These are phyloP conservation scores for Sorghum bicolor DNA, from an alignment of 176 grass and related monocot species.

Conservation along the genomic window DNA sequence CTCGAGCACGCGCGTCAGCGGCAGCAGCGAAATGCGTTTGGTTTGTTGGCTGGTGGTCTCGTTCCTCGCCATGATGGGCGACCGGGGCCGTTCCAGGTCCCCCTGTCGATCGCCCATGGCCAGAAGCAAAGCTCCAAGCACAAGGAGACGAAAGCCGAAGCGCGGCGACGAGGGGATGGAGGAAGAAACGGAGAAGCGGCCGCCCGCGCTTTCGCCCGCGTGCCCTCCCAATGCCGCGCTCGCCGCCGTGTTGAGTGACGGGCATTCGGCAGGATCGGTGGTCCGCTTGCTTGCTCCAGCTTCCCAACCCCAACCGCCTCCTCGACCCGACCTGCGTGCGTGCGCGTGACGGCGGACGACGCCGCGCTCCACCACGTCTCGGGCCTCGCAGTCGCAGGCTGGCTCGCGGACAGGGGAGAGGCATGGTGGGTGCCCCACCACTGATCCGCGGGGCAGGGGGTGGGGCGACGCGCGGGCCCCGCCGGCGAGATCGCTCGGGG, in stretches of 20 bases:
- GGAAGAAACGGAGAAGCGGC: background rate
- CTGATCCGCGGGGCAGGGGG: background rate
- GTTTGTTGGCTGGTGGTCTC: background rate
- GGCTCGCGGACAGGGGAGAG: too few relatives aligned
- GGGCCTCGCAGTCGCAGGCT: too few relatives aligned
- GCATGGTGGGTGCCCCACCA: background rate
- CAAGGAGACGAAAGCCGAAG: background rate
- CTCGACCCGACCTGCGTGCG: background rate
- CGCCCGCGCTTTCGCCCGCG: background rate
- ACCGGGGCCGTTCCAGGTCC: background rate
- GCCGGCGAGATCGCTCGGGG: background rate
- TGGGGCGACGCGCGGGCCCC: background rate
- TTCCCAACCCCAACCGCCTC: constrained; percentile 5
- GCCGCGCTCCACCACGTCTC: background rate
- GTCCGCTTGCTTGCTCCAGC: constrained; percentile 12
- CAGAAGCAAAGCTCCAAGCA: constrained; percentile 16
- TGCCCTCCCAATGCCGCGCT: background rate
- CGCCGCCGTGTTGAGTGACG: background rate
- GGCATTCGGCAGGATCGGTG: background rate
- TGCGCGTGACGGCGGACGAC: background rate
- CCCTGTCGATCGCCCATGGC: background rate
- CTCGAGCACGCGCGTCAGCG: background rate
- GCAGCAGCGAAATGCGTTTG: background rate
- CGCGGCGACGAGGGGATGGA: background rate
- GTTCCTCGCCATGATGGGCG: background rate